These are phyloP conservation scores for Colletotrichum graminicola DNA, from an alignment of 2,329 filamentous ascomycete genomes.

Conservation along the genomic window DNA sequence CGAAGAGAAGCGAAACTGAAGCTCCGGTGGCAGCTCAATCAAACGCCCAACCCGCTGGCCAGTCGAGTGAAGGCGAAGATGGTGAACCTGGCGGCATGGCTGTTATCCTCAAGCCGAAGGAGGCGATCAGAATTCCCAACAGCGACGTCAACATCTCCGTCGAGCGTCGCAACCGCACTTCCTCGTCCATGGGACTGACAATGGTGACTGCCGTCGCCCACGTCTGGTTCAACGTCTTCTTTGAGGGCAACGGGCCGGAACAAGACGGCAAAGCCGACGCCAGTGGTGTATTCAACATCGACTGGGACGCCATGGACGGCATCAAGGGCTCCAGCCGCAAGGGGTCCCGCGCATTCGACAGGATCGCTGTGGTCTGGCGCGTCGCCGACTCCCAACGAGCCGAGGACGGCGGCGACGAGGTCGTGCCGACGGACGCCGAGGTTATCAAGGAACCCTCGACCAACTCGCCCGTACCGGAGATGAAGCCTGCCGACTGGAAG, in stretches of 20 bases:
- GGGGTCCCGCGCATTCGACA: conserved; percentile 84
- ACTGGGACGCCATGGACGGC: conserved; percentile 83
- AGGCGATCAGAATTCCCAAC: conserved; percentile 77
- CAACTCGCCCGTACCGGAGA: conserved; percentile 78
- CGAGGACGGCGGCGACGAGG: conserved; percentile 45
- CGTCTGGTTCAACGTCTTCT: conserved; percentile 97
- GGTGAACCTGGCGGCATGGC: conserved; percentile 73
- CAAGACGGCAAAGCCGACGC: conserved; percentile 73
- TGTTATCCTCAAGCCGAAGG: conserved; percentile 81
- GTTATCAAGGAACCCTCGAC: conserved; percentile 72
- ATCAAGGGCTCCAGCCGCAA: conserved; percentile 91
- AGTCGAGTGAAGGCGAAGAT: conserved; percentile 10
- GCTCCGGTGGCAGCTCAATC: conserved; percentile 11
- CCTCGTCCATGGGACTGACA: conserved; percentile 81
- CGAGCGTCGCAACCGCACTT: conserved; percentile 84
- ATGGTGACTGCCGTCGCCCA: conserved; percentile 95
- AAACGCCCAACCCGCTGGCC: conserved; percentile 24
- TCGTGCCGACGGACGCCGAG: conserved; percentile 42
- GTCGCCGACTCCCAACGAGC: conserved; percentile 44
- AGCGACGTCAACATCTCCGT: conserved; percentile 93
- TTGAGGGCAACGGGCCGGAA: conserved; percentile 85
- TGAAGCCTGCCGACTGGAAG: conserved; percentile 80
- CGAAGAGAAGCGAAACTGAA: conserved; percentile 34
- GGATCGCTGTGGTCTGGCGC: conserved; percentile 87
- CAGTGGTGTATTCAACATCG: conserved; percentile 72